A percentile compares a stretch with the other conserved stretches of the same genome.
phyloP scores from a whole-genome alignment of 2,329 filamentous ascomycete genomes.

The Thielaviopsis populi region DNA sequence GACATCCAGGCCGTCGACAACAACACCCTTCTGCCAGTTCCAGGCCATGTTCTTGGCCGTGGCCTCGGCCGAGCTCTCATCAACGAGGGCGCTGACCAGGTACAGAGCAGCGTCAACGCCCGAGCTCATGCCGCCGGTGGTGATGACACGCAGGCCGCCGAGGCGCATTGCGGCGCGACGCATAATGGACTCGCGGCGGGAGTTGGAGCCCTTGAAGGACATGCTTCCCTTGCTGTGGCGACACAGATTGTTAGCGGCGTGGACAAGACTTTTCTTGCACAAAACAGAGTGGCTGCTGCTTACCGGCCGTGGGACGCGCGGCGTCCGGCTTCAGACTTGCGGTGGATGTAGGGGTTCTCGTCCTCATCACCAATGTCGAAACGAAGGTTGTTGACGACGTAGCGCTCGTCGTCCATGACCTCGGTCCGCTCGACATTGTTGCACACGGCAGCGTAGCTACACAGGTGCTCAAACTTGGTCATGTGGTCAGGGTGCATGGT shows the following conservation, averaged over 20 bases:
- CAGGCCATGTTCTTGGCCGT: conserved; percentile 64
- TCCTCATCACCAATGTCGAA: conserved; percentile 72
- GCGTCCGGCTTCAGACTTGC: conserved; percentile 48
- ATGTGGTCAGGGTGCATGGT: conserved; percentile 72
- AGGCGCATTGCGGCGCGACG: conserved; percentile 63
- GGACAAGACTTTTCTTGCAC: neutral
- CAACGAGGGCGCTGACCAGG: conserved; percentile 69
- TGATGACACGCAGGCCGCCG: conserved; percentile 57
- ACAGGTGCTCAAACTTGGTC: conserved; percentile 67
- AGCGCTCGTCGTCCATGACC: conserved; percentile 64
- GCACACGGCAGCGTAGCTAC: conserved; percentile 55
- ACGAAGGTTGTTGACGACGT: conserved; percentile 82
- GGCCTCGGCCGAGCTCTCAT: conserved; percentile 59
- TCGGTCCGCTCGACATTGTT: conserved; percentile 65
- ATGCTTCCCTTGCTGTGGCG: conserved; percentile 62
- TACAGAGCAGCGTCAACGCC: conserved; percentile 76
- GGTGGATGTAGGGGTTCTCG: conserved; percentile 69
- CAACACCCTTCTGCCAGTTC: conserved; percentile 72
- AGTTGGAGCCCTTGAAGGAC: conserved; percentile 60
- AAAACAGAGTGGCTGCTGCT: conserved; percentile 18
- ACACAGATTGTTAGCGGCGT: conserved; percentile 19
- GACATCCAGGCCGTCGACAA: conserved; percentile 73
- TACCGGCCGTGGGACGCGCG: conserved; percentile 48
- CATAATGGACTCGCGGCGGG: conserved; percentile 63
- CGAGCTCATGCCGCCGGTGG: conserved; percentile 61